Base-by-base conservation (phyloP, 441 rosid species). In the Euphorbia schlechtendalii region DNA sequence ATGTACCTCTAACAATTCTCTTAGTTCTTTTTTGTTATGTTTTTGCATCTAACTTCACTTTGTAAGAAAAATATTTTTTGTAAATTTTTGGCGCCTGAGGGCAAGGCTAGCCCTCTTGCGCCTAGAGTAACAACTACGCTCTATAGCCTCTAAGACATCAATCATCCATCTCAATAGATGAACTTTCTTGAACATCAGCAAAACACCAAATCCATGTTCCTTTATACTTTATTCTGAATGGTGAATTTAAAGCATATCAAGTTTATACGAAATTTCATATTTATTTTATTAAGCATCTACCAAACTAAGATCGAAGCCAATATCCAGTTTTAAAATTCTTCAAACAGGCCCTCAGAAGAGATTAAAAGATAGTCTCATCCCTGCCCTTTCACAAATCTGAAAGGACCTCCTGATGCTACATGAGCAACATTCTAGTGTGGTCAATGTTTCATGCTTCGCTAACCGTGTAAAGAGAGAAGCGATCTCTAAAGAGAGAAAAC, bases 221-320 rank as follows among this genome's bases (percentile, higher is more conserved):
- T 48, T 43, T 62, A 27, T 28, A 30, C 11, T 24, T n/a, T 27
- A 18, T 28, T 63, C 38, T 30, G 57, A 24, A 17, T 5, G n/a
- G 6, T 13, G 20, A 30, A 46, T 18, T 63, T 17, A 38, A n/a
- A 49, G 49, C 36, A 8, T 51, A n/a, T 8, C 30, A 49, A 7
- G 56, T 12, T 20, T 0, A 49, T 49, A 14, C 8, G 30, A 32
- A 13, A 22, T 6, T 10, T 10, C 27, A 8, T n/a, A 28, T 51
- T 30, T 10, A 46, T 17, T 21, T 45, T 30, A 41, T 14, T 32
- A 30, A 49, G n/a, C 20, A 62, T 46, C 18, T 13, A 28, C 65
- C 17, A 32, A 51, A 63, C 22, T 43, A 63, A 63, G 28, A 36
- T 59, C 5, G 40, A 40, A 28, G 32, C 51, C 64, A 60, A 21